Conservation (phyloP, 768 basidiomycete species). For the Bullera alba region DNA sequence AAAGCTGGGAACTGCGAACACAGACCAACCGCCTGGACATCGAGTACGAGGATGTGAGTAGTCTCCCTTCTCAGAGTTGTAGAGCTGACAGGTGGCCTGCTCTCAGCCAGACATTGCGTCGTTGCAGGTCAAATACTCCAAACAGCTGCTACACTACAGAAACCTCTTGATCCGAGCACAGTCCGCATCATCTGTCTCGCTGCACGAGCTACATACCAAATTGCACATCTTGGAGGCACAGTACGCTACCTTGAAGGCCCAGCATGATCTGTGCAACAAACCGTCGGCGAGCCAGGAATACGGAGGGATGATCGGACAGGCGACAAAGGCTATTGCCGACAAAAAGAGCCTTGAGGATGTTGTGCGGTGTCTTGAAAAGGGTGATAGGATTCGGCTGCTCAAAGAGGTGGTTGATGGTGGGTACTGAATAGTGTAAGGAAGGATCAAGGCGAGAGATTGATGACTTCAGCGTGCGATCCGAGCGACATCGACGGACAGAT, state of each 20-base stretch:
- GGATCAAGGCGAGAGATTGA: neutral
- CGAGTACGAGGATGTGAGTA: slow-evolving; percentile 8
- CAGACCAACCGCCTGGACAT: slow-evolving; percentile 10
- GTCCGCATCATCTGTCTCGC: slow-evolving; percentile 15
- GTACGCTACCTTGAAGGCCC: slow-evolving; percentile 5
- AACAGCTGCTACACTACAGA: slow-evolving; percentile 19
- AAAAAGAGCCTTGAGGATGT: neutral
- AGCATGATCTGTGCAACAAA: slow-evolving; percentile 4
- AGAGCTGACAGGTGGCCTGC: neutral
- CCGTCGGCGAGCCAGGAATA: neutral
- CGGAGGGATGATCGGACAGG: neutral
- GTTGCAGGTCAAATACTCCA: slow-evolving; percentile 5
- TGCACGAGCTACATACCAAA: slow-evolving; percentile 18
- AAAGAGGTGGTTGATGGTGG: slow-evolving; percentile 22
- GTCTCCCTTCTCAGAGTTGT: neutral
- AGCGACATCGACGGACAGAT: slow-evolving; percentile 81
- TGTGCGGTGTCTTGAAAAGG: slow-evolving; percentile 6
- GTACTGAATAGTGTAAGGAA: neutral
- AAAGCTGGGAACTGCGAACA: slow-evolving; percentile 28
- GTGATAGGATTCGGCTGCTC: slow-evolving; percentile 18
- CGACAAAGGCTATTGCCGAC: neutral
- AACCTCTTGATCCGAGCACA: slow-evolving; percentile 22
- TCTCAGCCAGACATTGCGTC: slow-evolving; percentile 8
- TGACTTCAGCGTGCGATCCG: slow-evolving; percentile 61
- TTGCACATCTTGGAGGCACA: slow-evolving; percentile 10